Base-by-base conservation (phyloP, 495 filamentous ascomycete species). In the Aspergillus saccharolyticus region DNA sequence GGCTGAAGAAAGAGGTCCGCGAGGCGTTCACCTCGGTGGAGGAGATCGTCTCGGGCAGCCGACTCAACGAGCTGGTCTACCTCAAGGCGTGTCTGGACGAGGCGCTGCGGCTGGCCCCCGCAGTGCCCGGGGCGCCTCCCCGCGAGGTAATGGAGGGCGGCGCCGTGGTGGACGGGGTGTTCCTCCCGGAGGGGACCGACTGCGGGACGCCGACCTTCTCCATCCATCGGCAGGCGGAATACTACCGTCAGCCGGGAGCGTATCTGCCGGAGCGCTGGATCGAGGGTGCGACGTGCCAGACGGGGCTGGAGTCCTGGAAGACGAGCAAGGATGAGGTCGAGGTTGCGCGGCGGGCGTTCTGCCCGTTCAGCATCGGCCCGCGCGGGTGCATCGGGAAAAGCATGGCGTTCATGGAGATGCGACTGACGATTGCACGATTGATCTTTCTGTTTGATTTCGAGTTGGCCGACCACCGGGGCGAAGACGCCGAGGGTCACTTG, bases 61-160 rank as follows among this genome's bases (percentile, higher is more conserved):
- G 65, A 8, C 63, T 89, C 8, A 73, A 69, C 19, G 66, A 74
- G 15, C 79, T 82, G 46, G 52, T 63, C n/a, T 88, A 82, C 55
- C 71, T 87, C 1, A 78, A 79, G 48, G 85, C 83, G 10, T 85
- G 83, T 58, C 73, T 87, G 44, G 80, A 88, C 54, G 87, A 90
- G 58, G 74, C 84, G 0, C 75, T 90, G 68, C 80, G 86, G 19
- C 70, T 89, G 21, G 76, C 81, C 0, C 86, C 86, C 3, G 76
- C 86, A 0, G 83, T 85, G 0, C 74, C 78, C 0, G 83, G 83
- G 12, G 68, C 78, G 0, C 69, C 83, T 6, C 81, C 80, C 7
- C 76, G 85, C 4, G 79, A 85, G 61, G 81, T 84, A 2, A 77
- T 82, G 39, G 63, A 70, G 4, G 81, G 77, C 30, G 85, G 85